These are phyloP conservation scores for Tuber microsphaerosporum DNA, from an alignment of 495 filamentous ascomycete species.

Conservation along the genomic window DNA sequence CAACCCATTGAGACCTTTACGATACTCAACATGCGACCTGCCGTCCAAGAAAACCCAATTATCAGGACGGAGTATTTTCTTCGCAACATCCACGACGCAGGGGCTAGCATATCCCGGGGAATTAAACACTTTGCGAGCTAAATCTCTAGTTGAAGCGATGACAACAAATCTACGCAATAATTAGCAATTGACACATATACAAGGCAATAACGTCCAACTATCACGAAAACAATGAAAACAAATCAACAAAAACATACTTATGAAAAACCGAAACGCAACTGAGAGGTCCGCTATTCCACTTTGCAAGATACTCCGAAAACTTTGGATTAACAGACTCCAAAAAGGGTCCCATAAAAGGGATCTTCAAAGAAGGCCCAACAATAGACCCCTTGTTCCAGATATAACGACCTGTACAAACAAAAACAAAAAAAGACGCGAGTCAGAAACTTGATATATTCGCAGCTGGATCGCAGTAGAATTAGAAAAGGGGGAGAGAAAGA, in stretches of 20 bases:
- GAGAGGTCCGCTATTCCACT: slow-evolving; percentile 83
- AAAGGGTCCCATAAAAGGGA: slow-evolving; percentile 94
- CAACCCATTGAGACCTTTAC: slow-evolving; percentile 88
- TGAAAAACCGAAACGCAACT: slow-evolving; percentile 99
- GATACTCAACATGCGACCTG: slow-evolving; percentile 89
- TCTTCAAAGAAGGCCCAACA: slow-evolving; percentile 71
- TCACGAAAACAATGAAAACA: not conserved
- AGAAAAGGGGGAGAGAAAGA: slow-evolving; percentile 40
- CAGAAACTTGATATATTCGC: slow-evolving; percentile 39
- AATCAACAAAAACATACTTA: slow-evolving; percentile 60
- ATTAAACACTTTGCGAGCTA: slow-evolving; percentile 96
- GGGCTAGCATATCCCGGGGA: slow-evolving; percentile 88
- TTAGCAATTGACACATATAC: slow-evolving; percentile 18
- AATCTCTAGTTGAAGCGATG: slow-evolving; percentile 89
- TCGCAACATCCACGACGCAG: slow-evolving; percentile 89
- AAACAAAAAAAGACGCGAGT: slow-evolving; percentile 2
- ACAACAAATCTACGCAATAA: slow-evolving; percentile 72
- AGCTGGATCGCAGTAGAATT: slow-evolving; percentile 41
- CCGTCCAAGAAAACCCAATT: slow-evolving; percentile 99
- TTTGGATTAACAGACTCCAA: slow-evolving; percentile 85
- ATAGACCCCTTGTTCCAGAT: slow-evolving; percentile 79
- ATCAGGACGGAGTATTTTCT: slow-evolving; percentile 82
- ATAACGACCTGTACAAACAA: slow-evolving; percentile 62
- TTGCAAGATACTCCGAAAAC: slow-evolving; percentile 79
- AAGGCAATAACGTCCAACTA: not conserved